A percentile compares a stretch with the other conserved stretches of the same genome.
Conservation (phyloP, 257 asterid species). For the Anisodus acutangulus region DNA sequence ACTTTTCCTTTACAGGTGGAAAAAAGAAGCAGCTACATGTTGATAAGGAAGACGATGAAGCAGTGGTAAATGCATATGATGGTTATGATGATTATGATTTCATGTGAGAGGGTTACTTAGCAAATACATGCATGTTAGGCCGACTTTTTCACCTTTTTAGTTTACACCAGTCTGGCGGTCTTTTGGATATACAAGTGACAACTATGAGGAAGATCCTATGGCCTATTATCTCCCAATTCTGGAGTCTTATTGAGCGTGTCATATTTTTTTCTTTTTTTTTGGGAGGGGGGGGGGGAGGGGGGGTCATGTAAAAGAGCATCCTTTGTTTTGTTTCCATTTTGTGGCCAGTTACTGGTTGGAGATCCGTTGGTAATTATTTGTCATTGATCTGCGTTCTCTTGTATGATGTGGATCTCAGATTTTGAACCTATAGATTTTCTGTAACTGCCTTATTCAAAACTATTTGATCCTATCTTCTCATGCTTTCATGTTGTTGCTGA, state of each 20-base stretch:
- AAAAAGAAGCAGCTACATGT: conserved; percentile 85
- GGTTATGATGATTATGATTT: conserved; percentile 81
- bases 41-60: conserved; percentile 73
- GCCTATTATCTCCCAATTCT: conserved; percentile 46
- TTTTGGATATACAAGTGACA: conserved; percentile 29
- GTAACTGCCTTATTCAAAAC: conserved; percentile 18
- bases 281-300: no score
- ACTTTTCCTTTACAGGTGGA: conserved; percentile 55
- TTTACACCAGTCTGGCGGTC: conserved; percentile 28
- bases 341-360: background rate
- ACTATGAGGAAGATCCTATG: conserved; percentile 43
- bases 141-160: conserved; percentile 21
- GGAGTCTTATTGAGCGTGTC: conserved; percentile 47
- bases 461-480: background rate
- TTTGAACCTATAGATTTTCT: conserved; percentile 29
- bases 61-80: conserved; percentile 47
- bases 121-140: conserved; percentile 21
- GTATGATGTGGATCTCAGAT: conserved; percentile 29
- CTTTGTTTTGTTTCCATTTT: conserved; percentile 16
- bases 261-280: conserved; percentile 19
- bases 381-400: background rate
- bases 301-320: conserved; percentile 34
- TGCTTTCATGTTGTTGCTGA: background rate
- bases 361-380: conserved; percentile 2
- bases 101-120: conserved; percentile 58